These are phyloP conservation scores for Arthrobotrys megalospora DNA, from an alignment of 2,329 filamentous ascomycete genomes.

Conservation along the genomic window DNA sequence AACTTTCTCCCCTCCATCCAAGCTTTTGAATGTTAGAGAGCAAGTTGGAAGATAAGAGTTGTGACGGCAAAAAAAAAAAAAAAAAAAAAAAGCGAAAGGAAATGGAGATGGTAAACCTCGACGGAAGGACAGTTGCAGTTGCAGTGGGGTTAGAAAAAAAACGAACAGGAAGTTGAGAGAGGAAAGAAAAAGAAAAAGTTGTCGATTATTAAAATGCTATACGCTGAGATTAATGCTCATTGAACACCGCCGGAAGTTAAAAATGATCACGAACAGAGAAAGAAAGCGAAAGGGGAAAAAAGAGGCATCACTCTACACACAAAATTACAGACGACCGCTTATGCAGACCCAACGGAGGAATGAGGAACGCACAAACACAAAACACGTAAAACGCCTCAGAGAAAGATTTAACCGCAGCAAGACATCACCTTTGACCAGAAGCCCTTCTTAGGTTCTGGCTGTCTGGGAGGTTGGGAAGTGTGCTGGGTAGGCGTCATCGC, in stretches of 20 bases:
- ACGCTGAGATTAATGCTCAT: conserved; percentile 61
- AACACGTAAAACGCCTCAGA: conserved; percentile 63
- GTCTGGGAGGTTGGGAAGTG: conserved; percentile 71
- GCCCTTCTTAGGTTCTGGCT: conserved; percentile 80
- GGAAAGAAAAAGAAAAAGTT: conserved; percentile 45
- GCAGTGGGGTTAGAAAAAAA: conserved; percentile 29
- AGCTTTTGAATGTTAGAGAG: neutral
- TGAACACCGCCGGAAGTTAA: conserved; percentile 55
- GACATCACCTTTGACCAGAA: conserved; percentile 95
- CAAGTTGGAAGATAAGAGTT: neutral
- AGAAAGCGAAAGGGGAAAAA: conserved; percentile 27
- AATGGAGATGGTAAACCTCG: conserved; percentile 54
- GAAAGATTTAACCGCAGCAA: conserved; percentile 82
- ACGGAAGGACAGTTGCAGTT: conserved; percentile 46
- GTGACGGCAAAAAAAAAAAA: conserved; percentile 57
- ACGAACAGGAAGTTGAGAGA: conserved; percentile 41
- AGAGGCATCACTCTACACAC: conserved; percentile 60
- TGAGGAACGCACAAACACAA: conserved; percentile 59
- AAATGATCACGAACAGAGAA: conserved; percentile 47
- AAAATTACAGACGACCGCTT: conserved; percentile 61
- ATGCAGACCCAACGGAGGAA: conserved; percentile 60
- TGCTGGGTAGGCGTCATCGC: conserved; percentile 70
- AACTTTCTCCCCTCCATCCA: conserved; percentile 62
- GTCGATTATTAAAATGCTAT: conserved; percentile 61
- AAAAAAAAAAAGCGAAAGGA: conserved; percentile 66